These are phyloP conservation scores for Plicaturopsis crispa DNA, from an alignment of 768 basidiomycete species.

Conservation along the genomic window DNA sequence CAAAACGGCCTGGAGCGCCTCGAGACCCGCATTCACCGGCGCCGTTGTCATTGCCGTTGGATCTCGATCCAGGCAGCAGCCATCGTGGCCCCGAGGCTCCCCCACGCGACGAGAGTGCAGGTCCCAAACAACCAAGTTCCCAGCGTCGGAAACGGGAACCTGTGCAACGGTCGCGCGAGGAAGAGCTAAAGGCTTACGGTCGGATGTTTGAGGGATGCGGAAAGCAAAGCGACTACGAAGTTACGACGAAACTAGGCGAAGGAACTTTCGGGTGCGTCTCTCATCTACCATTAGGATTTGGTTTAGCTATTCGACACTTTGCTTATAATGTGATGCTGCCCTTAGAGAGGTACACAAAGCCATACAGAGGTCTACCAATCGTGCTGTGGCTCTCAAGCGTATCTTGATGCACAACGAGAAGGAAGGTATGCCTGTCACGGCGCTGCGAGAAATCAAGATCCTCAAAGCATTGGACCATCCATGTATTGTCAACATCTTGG, in stretches of 20 bases:
- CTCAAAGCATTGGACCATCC: constrained; percentile 84
- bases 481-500: constrained; percentile 79
- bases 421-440: constrained; percentile 96
- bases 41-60: constrained; percentile 15
- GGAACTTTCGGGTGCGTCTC: constrained; percentile 90
- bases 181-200: constrained; percentile 65
- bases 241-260: constrained; percentile 86
- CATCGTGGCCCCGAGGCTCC: constrained; percentile 10
- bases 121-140: too few species aligned
- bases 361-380: constrained; percentile 50
- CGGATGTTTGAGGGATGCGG: constrained; percentile 65
- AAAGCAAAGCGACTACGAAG: constrained; percentile 65
- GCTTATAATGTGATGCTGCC: constrained; percentile 8
- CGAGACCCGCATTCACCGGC: constrained; percentile 37
- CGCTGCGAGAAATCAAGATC: constrained; percentile 94
- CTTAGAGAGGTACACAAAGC: constrained; percentile 88
- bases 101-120: too few species aligned
- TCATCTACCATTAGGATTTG: constrained; percentile 2
- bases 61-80: background rate
- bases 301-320: constrained; percentile 4
- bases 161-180: constrained; percentile 46
- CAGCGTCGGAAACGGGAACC: constrained; percentile 37
- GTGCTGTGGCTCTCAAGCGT: constrained; percentile 81
- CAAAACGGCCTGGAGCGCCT: constrained; percentile 41
- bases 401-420: constrained; percentile 96